These are phyloP conservation scores for Fusarium incarnatum DNA, from an alignment of 2,329 filamentous ascomycete species.

Conservation along the genomic window DNA sequence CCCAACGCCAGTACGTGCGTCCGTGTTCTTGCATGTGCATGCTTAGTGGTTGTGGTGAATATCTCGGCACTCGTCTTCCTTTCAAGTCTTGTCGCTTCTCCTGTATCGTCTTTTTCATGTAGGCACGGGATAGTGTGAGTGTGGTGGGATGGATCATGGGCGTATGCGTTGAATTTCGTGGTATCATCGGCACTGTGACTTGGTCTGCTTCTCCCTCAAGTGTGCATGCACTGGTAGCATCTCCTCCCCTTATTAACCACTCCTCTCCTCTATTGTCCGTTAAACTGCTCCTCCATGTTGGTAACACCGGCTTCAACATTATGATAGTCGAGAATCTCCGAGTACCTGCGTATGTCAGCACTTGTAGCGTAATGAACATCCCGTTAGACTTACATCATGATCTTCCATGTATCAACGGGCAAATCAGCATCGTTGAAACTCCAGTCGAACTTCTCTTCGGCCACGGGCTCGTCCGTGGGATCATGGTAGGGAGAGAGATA, in stretches of 20 bases:
- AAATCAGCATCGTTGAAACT: conserved; percentile 98
- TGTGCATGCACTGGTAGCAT: conserved; percentile 36
- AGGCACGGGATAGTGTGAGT: conserved; percentile 28
- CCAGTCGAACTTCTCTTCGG: conserved; percentile 99
- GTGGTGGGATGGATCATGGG: conserved; percentile 36
- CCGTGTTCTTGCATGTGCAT: conserved; percentile 35
- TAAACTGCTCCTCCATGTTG: conserved; percentile 55
- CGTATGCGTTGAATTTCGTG: conserved; percentile 51
- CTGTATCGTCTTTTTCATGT: conserved; percentile 32
- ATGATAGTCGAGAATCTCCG: conserved; percentile 98
- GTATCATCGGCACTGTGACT: conserved; percentile 49
- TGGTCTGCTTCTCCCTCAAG: conserved; percentile 38
- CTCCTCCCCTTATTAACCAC: conserved; percentile 49
- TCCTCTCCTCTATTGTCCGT: conserved; percentile 51
- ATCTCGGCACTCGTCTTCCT: conserved; percentile 14
- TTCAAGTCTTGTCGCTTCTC: conserved; percentile 26
- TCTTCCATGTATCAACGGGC: conserved; percentile 99
- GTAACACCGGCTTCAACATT: conserved; percentile 76
- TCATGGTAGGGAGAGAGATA: conserved; percentile 98
- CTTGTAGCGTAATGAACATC: neutral
- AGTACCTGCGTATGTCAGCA: conserved; percentile 75
- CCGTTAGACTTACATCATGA: conserved; percentile 86
- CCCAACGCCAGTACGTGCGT: conserved; percentile 49
- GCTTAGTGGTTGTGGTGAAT: conserved; percentile 21
- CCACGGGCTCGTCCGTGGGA: conserved; percentile 93